These are phyloP conservation scores for Balakata baccata DNA, from an alignment of 345 rosid genomes.

Conservation along the genomic window DNA sequence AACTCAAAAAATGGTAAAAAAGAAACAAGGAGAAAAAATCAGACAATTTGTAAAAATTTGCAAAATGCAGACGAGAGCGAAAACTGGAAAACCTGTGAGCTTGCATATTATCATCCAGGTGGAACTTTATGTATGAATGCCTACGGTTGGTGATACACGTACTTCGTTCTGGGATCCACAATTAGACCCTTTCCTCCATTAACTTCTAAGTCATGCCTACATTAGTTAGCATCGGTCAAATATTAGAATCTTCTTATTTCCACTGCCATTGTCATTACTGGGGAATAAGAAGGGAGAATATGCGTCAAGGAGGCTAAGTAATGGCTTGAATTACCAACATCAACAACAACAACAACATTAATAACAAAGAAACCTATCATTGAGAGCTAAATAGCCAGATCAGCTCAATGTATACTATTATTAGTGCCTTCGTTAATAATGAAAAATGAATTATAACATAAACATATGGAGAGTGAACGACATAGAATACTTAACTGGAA, in stretches of 20 bases:
- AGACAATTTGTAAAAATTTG: too few relatives aligned
- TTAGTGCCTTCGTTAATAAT: background rate
- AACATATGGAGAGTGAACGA: conserved; percentile 11
- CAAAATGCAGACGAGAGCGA: background rate
- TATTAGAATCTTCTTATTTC: conserved; percentile 7
- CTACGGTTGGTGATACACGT: conserved; percentile 81
- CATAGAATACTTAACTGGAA: conserved; percentile 74
- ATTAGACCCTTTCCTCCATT: conserved; percentile 94
- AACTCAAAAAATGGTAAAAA: too few relatives aligned
- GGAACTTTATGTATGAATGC: background rate
- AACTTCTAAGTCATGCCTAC: conserved; percentile 97
- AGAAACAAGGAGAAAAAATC: too few relatives aligned
- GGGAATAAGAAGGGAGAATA: background rate
- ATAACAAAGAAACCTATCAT: background rate
- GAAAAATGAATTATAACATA: background rate
- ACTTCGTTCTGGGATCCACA: conserved; percentile 84
- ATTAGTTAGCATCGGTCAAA: conserved; percentile 11
- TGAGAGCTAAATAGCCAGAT: background rate
- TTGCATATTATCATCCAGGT: too few relatives aligned
- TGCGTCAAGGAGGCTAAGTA: too few relatives aligned
- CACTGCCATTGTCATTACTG: background rate
- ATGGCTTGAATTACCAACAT: too few relatives aligned
- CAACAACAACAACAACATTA: background rate
- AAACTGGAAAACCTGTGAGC: background rate
- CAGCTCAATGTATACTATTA: background rate